Evolutionary conservation across 148 eudicot species (phyloP), one percentile per base, ranked within the genome.

Genomic region (Rhododendron williamsianum): DNA sequence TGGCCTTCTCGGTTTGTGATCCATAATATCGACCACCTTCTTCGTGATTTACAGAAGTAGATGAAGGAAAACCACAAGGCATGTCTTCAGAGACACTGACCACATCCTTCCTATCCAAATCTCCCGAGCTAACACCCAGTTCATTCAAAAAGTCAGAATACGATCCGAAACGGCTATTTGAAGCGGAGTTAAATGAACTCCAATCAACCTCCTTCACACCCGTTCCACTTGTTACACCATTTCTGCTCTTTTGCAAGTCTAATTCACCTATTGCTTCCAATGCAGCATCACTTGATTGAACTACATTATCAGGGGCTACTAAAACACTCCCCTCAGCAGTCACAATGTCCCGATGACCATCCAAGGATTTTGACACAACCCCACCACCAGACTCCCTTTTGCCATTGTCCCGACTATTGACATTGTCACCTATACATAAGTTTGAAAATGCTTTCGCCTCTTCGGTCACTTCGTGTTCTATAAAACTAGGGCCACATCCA

Each of bases 171-270:
- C 25, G 36, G 30, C 48, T 21, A n/a, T 45, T 15, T 78, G 81
- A 74, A 67, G 91, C 92, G n/a, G 92, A 33, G 84, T 48, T 78
- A 76, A 94, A 94, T 43, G 93, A 89, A 88, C 92, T 93, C 98
- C 98, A 95, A 43, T 91, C 91, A 38, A 95, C 98, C 92, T 91
- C 95, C 87, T 94, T 94, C 74, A 91, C 91, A 85, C 90, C 93
- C 23, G 86, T 87, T 78, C 87, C 72, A 13, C 83, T 88, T 52
- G 89, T 85, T 74, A 84, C 91, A 89, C 86, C 81, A 46, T 85
- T 87, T 76, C 89, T 89, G 38, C 81, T 43, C 10, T 69, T 41
- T 4, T 65, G 80, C 83, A 83, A 85, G 74, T 76, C 87, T 35
- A 85, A 76, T 63, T 76, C 78, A 35, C 18, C 84, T 87, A 85